These are phyloP conservation scores for Talaromyces borbonicus DNA, from an alignment of 495 filamentous ascomycete species.

Conservation along the genomic window DNA sequence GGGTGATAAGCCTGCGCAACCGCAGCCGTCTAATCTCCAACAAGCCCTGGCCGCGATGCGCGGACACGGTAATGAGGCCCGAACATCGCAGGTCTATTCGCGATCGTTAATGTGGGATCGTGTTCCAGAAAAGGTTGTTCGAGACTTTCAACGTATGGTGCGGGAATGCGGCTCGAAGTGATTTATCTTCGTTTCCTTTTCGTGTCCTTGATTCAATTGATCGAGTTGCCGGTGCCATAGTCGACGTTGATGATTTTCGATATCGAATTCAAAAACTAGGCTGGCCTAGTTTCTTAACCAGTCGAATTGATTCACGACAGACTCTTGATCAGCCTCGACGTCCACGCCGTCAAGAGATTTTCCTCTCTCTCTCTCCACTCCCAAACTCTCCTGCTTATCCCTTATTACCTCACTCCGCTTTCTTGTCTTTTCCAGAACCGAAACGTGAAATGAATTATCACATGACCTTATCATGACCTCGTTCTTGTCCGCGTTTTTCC, in stretches of 20 bases:
- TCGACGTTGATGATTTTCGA: neutral
- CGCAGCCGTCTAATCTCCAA: constrained; percentile 54
- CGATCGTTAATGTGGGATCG: constrained; percentile 90
- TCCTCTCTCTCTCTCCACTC: constrained; percentile 6
- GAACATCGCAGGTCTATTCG: constrained; percentile 68
- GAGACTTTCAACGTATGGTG: constrained; percentile 85
- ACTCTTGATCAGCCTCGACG: constrained; percentile 2
- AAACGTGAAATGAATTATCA: constrained; percentile 4
- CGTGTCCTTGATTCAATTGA: neutral
- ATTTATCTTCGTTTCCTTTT: neutral
- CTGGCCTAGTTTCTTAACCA: constrained; percentile 6
- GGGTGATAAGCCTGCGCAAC: constrained; percentile 17
- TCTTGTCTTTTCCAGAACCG: neutral
- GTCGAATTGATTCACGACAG: constrained; percentile 1
- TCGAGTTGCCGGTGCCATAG: neutral
- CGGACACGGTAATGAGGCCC: constrained; percentile 15
- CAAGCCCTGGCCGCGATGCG: constrained; percentile 77
- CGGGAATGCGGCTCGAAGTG: constrained; percentile 34
- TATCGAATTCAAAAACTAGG: constrained; percentile 29
- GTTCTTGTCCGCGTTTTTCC: constrained; percentile 14
- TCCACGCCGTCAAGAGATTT: constrained; percentile 5
- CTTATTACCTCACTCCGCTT: too few species aligned
- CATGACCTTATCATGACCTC: too few species aligned
- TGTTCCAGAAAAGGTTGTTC: constrained; percentile 83
- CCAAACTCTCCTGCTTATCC: neutral